Conservation (phyloP, 2,329 filamentous ascomycete species). For the Paracoccidioides lutzii region DNA sequence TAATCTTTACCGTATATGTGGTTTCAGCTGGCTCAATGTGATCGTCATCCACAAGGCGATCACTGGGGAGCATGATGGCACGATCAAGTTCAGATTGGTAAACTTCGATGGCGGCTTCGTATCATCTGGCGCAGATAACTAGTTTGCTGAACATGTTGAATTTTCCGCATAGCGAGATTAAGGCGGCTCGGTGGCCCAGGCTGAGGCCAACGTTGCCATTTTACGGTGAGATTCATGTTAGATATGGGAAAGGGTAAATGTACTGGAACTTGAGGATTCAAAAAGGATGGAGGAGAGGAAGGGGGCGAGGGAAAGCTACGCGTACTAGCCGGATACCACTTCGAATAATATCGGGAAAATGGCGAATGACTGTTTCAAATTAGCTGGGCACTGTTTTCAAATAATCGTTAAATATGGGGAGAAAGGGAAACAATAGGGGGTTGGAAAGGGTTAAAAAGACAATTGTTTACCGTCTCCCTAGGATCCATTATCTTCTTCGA, state of each 20-base stretch:
- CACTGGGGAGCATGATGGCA: conserved; percentile 26
- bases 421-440: neutral
- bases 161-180: conserved; percentile 27
- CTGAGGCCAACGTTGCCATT: conserved; percentile 25
- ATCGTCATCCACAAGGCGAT: conserved; percentile 30
- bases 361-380: conserved; percentile 7
- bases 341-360: conserved; percentile 29
- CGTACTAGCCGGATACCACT: conserved; percentile 29
- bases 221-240: neutral
- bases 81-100: conserved; percentile 43
- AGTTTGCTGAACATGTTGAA: conserved; percentile 40
- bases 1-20: neutral
- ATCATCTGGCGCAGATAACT: conserved; percentile 43
- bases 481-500: conserved; percentile 16
- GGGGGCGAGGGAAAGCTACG: neutral
- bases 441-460: neutral
- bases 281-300: neutral
- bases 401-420: neutral
- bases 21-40: conserved; percentile 14
- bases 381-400: neutral
- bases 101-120: conserved; percentile 41
- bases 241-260: neutral
- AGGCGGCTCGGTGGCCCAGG: conserved; percentile 20
- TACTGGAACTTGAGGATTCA: neutral
- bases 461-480: conserved; percentile 15